phyloP scores from a whole-genome alignment of 768 basidiomycete genomes.

The Hericium coralloides region DNA sequence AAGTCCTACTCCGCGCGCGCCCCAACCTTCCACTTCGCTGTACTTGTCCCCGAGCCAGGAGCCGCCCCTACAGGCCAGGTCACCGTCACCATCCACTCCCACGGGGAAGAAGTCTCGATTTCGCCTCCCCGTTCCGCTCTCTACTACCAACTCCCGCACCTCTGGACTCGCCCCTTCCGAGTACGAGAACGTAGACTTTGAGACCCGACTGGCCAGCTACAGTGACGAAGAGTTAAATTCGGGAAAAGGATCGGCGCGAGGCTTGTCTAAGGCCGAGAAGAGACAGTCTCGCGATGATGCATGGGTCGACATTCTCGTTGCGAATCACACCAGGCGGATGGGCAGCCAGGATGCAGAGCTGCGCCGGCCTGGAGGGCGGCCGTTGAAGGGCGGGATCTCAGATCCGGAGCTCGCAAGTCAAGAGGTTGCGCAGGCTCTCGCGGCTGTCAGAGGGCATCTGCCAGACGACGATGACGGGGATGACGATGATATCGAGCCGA shows the following conservation, averaged over 20 bases:
- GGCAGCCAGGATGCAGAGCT: slow-evolving; percentile 46
- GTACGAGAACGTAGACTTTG: slow-evolving; percentile 76
- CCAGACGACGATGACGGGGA: slow-evolving; percentile 38
- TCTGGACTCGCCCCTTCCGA: slow-evolving; percentile 56
- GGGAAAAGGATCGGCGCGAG: not conserved
- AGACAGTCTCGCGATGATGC: slow-evolving; percentile 56
- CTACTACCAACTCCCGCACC: slow-evolving; percentile 43
- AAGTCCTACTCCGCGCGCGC: not conserved
- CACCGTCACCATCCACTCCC: slow-evolving; percentile 22
- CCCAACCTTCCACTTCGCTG: not conserved
- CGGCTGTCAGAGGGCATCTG: slow-evolving; percentile 35
- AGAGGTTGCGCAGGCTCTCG: slow-evolving; percentile 66
- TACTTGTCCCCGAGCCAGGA: not conserved
- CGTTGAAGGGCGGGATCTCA: slow-evolving; percentile 27
- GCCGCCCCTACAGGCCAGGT: not conserved
- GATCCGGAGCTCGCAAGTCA: slow-evolving; percentile 69
- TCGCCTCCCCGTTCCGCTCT: slow-evolving; percentile 43
- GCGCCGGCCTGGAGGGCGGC: slow-evolving; percentile 17
- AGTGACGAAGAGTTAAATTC: slow-evolving; percentile 31
- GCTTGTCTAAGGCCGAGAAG: slow-evolving; percentile 30
- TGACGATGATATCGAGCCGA: slow-evolving; percentile 23
- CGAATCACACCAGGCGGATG: slow-evolving; percentile 41
- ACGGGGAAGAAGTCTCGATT: slow-evolving; percentile 41
- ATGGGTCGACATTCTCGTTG: slow-evolving; percentile 84
- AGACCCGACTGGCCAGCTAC: slow-evolving; percentile 66